A percentile compares a stretch with the other conserved stretches of the same genome.
Conservation (phyloP, 2,329 filamentous ascomycete species). For the Aspergillus sp. region DNA sequence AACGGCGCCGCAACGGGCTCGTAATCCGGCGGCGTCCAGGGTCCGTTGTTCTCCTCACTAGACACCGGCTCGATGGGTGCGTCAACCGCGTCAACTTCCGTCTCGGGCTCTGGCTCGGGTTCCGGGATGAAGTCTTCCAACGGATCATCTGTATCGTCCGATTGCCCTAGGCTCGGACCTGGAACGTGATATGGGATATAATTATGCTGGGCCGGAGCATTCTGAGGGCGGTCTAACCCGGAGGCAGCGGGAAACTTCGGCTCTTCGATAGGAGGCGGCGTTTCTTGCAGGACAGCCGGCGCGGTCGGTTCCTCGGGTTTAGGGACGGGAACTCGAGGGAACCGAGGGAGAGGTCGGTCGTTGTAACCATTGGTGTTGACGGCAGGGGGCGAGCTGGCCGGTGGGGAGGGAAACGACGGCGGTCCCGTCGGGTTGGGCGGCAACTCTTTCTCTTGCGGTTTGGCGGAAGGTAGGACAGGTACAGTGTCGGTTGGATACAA, state of each 20-base stretch:
- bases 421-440: conserved; percentile 23
- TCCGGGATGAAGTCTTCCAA: conserved; percentile 37
- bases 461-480: conserved; percentile 9
- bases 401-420: conserved; percentile 10
- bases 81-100: conserved; percentile 15
- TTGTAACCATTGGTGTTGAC: background rate
- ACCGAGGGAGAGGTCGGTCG: conserved; percentile 9
- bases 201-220: background rate
- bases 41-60: conserved; percentile 19
- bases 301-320: conserved; percentile 1
- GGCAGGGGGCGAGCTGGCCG: conserved; percentile 7
- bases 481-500: conserved; percentile 10
- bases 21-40: conserved; percentile 31
- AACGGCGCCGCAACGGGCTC: conserved; percentile 36
- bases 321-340: conserved; percentile 8
- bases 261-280: conserved; percentile 6
- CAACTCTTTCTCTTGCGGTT: conserved; percentile 27
- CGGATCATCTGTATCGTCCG: conserved; percentile 20
- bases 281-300: conserved; percentile 5
- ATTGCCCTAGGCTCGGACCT: background rate
- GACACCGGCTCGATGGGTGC: conserved; percentile 19
- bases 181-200: background rate
- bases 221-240: background rate
- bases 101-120: conserved; percentile 19
- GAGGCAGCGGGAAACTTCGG: background rate